Percentiles rank a stretch among this genome's conserved stretches.
These are phyloP conservation scores for Talaromyces funiculosus DNA, from an alignment of 2,329 filamentous ascomycete genomes.

Conservation along the genomic window DNA sequence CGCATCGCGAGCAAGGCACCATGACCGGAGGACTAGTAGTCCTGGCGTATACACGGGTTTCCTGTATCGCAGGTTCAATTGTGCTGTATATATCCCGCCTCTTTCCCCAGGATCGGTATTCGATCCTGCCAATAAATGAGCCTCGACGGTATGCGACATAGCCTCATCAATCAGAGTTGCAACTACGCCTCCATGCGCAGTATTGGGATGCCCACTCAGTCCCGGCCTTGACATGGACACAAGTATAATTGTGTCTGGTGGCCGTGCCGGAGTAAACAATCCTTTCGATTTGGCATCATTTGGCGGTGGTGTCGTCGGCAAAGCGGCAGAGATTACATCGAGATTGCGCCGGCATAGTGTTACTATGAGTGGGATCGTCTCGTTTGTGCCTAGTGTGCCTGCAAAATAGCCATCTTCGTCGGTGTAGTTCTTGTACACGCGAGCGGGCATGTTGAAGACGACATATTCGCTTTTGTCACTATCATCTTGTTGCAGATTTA, in stretches of 20 bases:
- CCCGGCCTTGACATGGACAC: slow-evolving; percentile 31
- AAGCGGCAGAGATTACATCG: background rate
- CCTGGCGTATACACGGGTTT: slow-evolving; percentile 33
- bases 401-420: slow-evolving; percentile 43
- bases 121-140: slow-evolving; percentile 17
- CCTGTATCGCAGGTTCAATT: slow-evolving; percentile 38
- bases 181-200: slow-evolving; percentile 38
- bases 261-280: slow-evolving; percentile 20
- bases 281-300: slow-evolving; percentile 17
- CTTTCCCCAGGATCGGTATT: slow-evolving; percentile 23
- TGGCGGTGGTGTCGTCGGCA: background rate
- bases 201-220: slow-evolving; percentile 35
- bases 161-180: slow-evolving; percentile 41
- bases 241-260: slow-evolving; percentile 36
- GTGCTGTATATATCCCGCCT: slow-evolving; percentile 33
- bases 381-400: slow-evolving; percentile 31
- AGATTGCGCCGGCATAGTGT: slow-evolving; percentile 33
- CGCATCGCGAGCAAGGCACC: slow-evolving; percentile 31
- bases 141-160: slow-evolving; percentile 23
- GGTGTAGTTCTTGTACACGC: slow-evolving; percentile 32
- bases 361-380: slow-evolving; percentile 38
- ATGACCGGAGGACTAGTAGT: slow-evolving; percentile 31
- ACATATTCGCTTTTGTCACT: slow-evolving; percentile 22
- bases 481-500: background rate
- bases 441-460: slow-evolving; percentile 35